Evolutionary conservation across 2,329 filamentous ascomycete species (phyloP), one percentile per base, ranked within the genome.

Genomic region (Gremmenia infestans): DNA sequence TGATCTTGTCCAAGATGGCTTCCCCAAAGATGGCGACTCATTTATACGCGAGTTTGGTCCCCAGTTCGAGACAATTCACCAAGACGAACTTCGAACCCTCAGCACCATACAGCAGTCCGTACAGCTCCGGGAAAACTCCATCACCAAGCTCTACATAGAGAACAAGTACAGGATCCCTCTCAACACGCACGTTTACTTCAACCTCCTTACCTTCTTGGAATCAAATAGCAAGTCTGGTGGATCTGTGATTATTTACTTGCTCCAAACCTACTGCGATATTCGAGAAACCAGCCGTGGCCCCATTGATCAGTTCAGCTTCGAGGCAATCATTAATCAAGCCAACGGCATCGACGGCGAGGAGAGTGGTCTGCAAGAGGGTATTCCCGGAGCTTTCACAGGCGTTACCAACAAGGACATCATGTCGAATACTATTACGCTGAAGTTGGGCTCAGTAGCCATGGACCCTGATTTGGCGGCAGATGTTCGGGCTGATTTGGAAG

Each of bases 81-180:
- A 80, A 12, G 89, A 96, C 61, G 91, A 97, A 65, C 73, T 99
- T 23, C 86, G 86, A 57, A 78, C 79, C 0, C 81, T 99, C n/a
- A 79, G 85, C 39, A 82, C 83, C 6, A 81, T 97, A 59, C 87
- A 82, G 6, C 75, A 94, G 0, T 85, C 91, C 0, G 82, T 89
- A 56, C 94, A 99, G 67, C 77, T 94, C 8, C 77, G 83, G 40
- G 86, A 90, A 56, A 95, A 94, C 67, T 71, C 81, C 1, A 81
- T 87, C n/a, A 87, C 89, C 6, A 89, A 88, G 70, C 76, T 94
- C 3, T 99, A 97, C 71, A 82, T 83, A 42, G 82, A 85, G 54
- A 93, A 92, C 76, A 94, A 91, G 71, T 99, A 97, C 70, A 84
- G 91, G 12, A 80, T 99, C 37, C 91, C 91, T 0, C 76, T 99